Conservation (phyloP, 192 early-diverging fungal genomes). For the Rhizophlyctis rosea region DNA sequence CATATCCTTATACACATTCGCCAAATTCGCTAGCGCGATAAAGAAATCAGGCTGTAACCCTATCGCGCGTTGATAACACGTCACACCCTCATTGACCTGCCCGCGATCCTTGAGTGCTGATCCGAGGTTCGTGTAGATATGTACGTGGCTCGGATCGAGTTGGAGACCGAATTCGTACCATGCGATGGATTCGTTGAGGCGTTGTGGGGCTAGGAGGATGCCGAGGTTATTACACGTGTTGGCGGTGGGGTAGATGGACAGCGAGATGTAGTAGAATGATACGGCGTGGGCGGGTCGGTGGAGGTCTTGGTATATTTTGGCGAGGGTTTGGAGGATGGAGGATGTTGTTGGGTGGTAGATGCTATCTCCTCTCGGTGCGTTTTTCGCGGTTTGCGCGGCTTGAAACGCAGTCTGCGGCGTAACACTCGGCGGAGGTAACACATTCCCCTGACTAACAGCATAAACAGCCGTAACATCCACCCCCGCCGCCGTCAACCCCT, state of each 20-base stretch:
- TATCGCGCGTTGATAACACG: slow-evolving; percentile 88
- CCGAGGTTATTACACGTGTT: slow-evolving; percentile 92
- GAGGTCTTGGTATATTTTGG: slow-evolving; percentile 84
- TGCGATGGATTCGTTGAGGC: slow-evolving; percentile 73
- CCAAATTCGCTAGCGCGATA: slow-evolving; percentile 89
- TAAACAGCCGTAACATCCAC: slow-evolving; percentile 47
- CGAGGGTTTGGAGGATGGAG: slow-evolving; percentile 75
- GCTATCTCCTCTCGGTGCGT: slow-evolving; percentile 19
- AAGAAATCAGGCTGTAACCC: slow-evolving; percentile 82
- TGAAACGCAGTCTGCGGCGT: slow-evolving; percentile 30
- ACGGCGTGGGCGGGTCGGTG: slow-evolving; percentile 67
- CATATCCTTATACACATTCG: slow-evolving; percentile 90
- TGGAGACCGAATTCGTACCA: slow-evolving; percentile 85
- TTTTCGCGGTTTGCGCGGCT: slow-evolving; percentile 50
- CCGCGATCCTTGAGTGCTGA: slow-evolving; percentile 89
- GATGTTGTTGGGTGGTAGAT: slow-evolving; percentile 53
- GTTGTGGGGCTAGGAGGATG: slow-evolving; percentile 68
- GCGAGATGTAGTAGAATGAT: slow-evolving; percentile 79
- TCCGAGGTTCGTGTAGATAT: slow-evolving; percentile 92
- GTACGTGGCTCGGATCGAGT: slow-evolving; percentile 79
- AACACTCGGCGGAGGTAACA: slow-evolving; percentile 51
- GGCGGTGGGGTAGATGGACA: slow-evolving; percentile 75
- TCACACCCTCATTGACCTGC: slow-evolving; percentile 75
- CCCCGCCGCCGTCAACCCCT: slow-evolving; percentile 68
- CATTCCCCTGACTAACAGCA: slow-evolving; percentile 51